phyloP scores from a whole-genome alignment of 73 alveolate genomes.

The Blepharisma japonicum region DNA sequence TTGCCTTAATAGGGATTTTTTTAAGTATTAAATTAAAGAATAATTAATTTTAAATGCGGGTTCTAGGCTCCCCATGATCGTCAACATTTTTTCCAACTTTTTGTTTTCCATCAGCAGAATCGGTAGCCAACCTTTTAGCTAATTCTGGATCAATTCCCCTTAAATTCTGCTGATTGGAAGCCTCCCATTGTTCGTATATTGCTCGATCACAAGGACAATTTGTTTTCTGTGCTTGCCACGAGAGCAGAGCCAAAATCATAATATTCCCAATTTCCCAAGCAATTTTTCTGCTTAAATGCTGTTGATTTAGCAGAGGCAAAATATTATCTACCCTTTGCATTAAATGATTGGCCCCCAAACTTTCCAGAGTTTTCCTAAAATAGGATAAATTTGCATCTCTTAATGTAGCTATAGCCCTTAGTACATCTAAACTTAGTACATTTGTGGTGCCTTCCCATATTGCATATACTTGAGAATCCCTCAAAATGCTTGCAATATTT shows the following conservation, averaged over 20 bases:
- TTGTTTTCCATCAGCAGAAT: too few relatives aligned
- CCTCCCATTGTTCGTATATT: too few relatives aligned
- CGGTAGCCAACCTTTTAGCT: too few relatives aligned
- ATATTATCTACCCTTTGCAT: not conserved
- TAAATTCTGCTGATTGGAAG: too few relatives aligned
- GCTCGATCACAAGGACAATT: too few relatives aligned
- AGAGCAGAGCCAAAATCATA: not conserved
- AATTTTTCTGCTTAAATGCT: not conserved
- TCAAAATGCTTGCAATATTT: constrained; percentile 56
- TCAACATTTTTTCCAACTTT: too few relatives aligned
- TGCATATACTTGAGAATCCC: constrained; percentile 83
- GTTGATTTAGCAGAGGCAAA: not conserved
- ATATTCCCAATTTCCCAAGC: constrained; percentile 8
- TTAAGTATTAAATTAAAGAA: too few relatives aligned
- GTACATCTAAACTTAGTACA: constrained; percentile 63
- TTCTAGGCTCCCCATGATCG: too few relatives aligned
- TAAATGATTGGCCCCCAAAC: not conserved
- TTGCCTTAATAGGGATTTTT: too few relatives aligned
- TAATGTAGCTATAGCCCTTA: constrained; percentile 38
- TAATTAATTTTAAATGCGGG: too few relatives aligned
- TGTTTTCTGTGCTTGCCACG: not conserved
- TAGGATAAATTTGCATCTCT: not conserved
- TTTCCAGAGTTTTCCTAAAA: not conserved
- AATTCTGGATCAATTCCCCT: too few relatives aligned
- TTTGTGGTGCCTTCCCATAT: constrained; percentile 94